Percentiles rank a stretch among this genome's conserved stretches.
Conservation (phyloP, 2,329 filamentous ascomycete genomes). For the Penicillium paneum region DNA sequence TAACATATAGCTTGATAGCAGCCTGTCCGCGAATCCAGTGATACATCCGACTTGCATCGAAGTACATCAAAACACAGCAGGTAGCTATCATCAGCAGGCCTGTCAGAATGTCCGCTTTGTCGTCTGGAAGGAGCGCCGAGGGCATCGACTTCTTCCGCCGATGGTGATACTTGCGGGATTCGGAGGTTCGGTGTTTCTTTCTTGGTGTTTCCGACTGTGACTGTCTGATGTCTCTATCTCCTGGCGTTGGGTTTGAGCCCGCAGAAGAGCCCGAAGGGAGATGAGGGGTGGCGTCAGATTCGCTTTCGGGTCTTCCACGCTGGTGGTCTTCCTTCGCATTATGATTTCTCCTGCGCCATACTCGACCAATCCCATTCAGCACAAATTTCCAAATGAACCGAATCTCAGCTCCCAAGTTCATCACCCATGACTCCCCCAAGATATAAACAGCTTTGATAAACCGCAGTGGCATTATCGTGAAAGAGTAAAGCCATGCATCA, state of each 20-base stretch:
- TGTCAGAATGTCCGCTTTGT: conserved; percentile 94
- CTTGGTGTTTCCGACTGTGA: conserved; percentile 21
- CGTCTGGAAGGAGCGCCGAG: conserved; percentile 77
- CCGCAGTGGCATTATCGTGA: conserved; percentile 88
- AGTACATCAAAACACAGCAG: conserved; percentile 77
- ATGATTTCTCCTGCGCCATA: conserved; percentile 63
- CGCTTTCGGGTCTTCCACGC: conserved; percentile 17
- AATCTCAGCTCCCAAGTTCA: conserved; percentile 68
- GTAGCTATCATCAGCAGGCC: conserved; percentile 84
- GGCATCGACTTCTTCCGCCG: conserved; percentile 78
- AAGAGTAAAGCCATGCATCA: conserved; percentile 94
- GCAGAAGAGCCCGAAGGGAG: conserved; percentile 14
- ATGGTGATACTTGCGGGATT: conserved; percentile 50
- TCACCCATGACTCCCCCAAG: conserved; percentile 72
- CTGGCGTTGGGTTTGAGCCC: conserved; percentile 11
- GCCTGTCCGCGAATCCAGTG: conserved; percentile 95
- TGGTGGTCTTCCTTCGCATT: conserved; percentile 11
- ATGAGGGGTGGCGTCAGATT: conserved; percentile 20
- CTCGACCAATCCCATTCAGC: conserved; percentile 71
- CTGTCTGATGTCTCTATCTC: conserved; percentile 24
- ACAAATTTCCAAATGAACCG: conserved; percentile 72
- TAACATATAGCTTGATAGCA: conserved; percentile 97
- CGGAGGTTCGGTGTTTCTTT: conserved; percentile 29
- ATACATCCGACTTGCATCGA: conserved; percentile 97
- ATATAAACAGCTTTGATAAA: conserved; percentile 79